phyloP scores from a whole-genome alignment of 768 basidiomycete genomes.

The Pleurotus ostreatus region DNA sequence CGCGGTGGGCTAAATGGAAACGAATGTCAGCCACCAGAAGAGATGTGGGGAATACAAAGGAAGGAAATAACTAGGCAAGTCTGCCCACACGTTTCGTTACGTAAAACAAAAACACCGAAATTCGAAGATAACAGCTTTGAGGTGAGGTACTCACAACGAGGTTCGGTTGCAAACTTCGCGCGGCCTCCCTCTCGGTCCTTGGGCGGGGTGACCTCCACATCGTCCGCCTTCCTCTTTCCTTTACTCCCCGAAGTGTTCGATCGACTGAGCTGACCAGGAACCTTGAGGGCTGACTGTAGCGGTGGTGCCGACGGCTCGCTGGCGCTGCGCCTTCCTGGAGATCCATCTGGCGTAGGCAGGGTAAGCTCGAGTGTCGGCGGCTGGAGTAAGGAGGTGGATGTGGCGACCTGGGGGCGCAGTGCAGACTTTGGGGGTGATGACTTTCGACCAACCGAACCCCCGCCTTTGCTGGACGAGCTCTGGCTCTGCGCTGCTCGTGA shows the following conservation, averaged over 20 bases:
- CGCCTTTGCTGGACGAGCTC: not conserved
- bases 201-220: constrained; percentile 55
- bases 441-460: not conserved
- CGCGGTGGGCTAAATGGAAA: constrained; percentile 42
- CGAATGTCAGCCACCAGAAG: constrained; percentile 10
- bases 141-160: constrained; percentile 47
- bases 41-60: constrained; percentile 8
- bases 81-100: not conserved
- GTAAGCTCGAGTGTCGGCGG: constrained; percentile 36
- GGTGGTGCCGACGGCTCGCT: not conserved
- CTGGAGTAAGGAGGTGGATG: constrained; percentile 27
- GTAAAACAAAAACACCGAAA: constrained; percentile 15
- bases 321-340: constrained; percentile 15
- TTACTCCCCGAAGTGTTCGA: constrained; percentile 19
- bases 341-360: constrained; percentile 36
- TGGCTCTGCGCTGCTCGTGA: not conserved
- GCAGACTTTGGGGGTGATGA: constrained; percentile 10
- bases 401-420: constrained; percentile 18
- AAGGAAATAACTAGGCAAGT: not conserved
- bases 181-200: constrained; percentile 45
- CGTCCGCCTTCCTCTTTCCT: constrained; percentile 74
- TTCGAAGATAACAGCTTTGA: constrained; percentile 11
- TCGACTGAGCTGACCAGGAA: constrained; percentile 2
- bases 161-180: constrained; percentile 63
- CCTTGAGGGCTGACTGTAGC: not conserved